These are phyloP conservation scores for Ilyonectria robusta DNA, from an alignment of 2,329 filamentous ascomycete genomes.

Conservation along the genomic window DNA sequence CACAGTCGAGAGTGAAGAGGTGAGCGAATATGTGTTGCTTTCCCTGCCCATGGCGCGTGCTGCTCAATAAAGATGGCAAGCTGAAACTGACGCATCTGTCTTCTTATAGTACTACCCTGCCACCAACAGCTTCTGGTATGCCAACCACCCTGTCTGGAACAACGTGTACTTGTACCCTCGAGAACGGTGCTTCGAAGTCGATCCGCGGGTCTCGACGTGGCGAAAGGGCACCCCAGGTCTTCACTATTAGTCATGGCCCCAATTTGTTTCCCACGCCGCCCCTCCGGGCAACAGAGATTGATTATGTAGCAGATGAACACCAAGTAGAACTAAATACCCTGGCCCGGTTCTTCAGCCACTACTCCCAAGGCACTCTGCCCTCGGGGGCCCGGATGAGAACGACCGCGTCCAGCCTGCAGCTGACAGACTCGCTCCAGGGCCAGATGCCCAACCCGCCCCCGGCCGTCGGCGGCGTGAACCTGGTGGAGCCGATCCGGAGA, in stretches of 20 bases:
- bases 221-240: conserved; percentile 3
- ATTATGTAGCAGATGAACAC: conserved; percentile 21
- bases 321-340: conserved; percentile 23
- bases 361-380: conserved; percentile 17
- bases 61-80: neutral
- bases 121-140: conserved; percentile 20
- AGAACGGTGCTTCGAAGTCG: conserved; percentile 18
- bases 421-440: conserved; percentile 13
- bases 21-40: neutral
- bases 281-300: conserved; percentile 3
- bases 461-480: conserved; percentile 16
- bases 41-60: neutral
- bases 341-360: conserved; percentile 24
- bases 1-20: conserved; percentile 12
- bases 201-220: conserved; percentile 12
- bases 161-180: conserved; percentile 23
- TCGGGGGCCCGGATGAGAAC: conserved; percentile 24
- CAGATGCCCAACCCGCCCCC: conserved; percentile 18
- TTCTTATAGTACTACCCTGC: conserved; percentile 22
- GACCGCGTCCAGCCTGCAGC: conserved; percentile 10
- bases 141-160: conserved; percentile 25
- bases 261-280: neutral
- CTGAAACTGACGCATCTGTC: neutral
- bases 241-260: conserved; percentile 24
- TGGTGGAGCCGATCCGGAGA: conserved; percentile 14